A percentile compares a stretch with the other conserved stretches of the same genome.
Evolutionary conservation across 306 rosid genomes (phyloP).

Genomic region (Cyclanthera cordifolia): DNA sequence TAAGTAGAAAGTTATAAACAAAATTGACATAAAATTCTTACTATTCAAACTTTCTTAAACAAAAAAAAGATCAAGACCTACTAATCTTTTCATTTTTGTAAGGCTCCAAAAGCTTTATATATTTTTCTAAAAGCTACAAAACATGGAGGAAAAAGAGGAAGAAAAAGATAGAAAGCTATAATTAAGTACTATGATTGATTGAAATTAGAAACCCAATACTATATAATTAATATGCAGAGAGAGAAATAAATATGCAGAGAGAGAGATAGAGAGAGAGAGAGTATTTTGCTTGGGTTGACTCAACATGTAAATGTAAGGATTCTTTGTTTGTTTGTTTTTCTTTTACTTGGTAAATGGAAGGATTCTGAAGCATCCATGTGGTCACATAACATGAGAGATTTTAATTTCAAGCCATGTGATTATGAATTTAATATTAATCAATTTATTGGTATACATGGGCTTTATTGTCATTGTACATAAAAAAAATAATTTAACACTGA

Average conservation of each 20-base stretch:
- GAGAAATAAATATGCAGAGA: no score
- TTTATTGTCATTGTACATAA: constrained; percentile 23
- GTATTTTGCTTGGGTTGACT: constrained; percentile 8
- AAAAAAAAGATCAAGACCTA: not conserved
- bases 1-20: no score
- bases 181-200: constrained; percentile 5
- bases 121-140: not conserved
- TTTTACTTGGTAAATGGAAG: no score
- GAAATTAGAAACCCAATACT: not conserved
- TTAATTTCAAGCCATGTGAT: constrained; percentile 56
- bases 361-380: constrained; percentile 65
- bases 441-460: constrained; percentile 23
- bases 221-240: no score
- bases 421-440: not conserved
- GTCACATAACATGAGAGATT: constrained; percentile 56
- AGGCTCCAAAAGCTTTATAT: constrained; percentile 1
- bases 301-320: constrained; percentile 29
- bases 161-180: not conserved
- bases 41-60: no score
- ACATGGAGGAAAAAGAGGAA: constrained; percentile 5
- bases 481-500: constrained; percentile 5
- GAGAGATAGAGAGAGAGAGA: no score
- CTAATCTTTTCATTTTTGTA: not conserved
- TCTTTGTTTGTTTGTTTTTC: no score
- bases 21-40: no score